phyloP scores from a whole-genome alignment of 164 flowering plant genomes.

The Amborella trichopoda region DNA sequence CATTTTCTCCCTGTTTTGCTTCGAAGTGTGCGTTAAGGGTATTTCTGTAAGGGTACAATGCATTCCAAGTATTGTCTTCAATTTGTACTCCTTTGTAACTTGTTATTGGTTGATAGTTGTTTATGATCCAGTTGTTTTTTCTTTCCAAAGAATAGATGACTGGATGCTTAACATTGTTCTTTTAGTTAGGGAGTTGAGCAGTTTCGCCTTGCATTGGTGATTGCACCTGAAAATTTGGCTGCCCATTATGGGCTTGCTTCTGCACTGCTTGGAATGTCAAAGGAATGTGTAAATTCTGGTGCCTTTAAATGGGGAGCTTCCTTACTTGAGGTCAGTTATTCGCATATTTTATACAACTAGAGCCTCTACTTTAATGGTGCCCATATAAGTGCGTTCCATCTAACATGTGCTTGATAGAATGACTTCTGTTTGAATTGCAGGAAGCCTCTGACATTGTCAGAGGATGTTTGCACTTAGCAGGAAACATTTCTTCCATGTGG shows the following conservation, averaged over 20 bases:
- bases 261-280: constrained; percentile 66
- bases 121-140: too few species aligned
- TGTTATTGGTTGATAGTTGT: too few species aligned
- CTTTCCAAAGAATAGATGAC: too few species aligned
- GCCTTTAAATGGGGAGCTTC: constrained; percentile 84
- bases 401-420: background rate
- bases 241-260: constrained; percentile 85
- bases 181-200: constrained; percentile 63
- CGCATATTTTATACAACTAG: too few species aligned
- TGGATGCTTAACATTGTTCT: background rate
- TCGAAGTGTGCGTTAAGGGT: too few species aligned
- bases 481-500: constrained; percentile 48
- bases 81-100: too few species aligned
- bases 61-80: too few species aligned
- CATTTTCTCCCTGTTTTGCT: too few species aligned
- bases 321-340: constrained; percentile 50
- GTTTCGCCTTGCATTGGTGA: constrained; percentile 54
- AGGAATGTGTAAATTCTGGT: constrained; percentile 60
- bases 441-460: constrained; percentile 43
- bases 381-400: too few species aligned
- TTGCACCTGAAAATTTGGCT: constrained; percentile 53
- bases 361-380: too few species aligned
- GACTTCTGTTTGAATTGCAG: constrained; percentile 21
- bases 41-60: too few species aligned
- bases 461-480: constrained; percentile 20